Base-by-base conservation (phyloP, 257 asterid genomes). In the Plantago elongata region DNA sequence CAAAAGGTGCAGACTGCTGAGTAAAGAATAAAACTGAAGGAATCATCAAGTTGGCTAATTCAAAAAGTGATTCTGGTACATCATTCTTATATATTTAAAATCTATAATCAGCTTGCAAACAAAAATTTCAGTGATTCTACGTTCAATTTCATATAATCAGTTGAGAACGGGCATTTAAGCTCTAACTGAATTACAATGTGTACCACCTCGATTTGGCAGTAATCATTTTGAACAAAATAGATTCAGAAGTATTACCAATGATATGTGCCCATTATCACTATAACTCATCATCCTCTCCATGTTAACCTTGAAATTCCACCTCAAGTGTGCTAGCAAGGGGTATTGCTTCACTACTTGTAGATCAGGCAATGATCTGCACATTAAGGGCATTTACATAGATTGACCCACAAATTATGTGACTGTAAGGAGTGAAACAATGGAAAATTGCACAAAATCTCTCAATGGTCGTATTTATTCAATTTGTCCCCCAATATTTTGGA, bases 271-370 rank as follows among this genome's bases (percentile, higher is more conserved):
- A 78, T 79, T 82, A 65, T 73, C 71, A 4, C 71, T 72, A 45
- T 94, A 85, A 79, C 83, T 75, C 63, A 83, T 76, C 71, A 77
- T 72, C 81, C 78, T 82, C 72, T 82, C 89, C 88, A 90, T 68
- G 81, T 83, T 81, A 77, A 85, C 74, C 79, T 80, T 83, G 77
- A 85, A 66, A 67, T 82, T 87, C 97, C 96, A 90, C 77, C 95
- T 79, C 43, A 90, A 80, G 61, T 78, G 75, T 49, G 95, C 73
- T 65, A 68, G 68, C 57, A 87, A 74, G 60, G 97, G 79, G 72
- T 79, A 57, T 63, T 77, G 85, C 70, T 80, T 84, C 76, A 85
- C 87, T 77, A 87, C 67, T 70, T 81, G 84, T 50, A 90, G 86
- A 77, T 78, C 78, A 72, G 96, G 95, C 84, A 90, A 73, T 45